Conservation (phyloP, 257 asterid species). For the Nicotiana noctiflora region DNA sequence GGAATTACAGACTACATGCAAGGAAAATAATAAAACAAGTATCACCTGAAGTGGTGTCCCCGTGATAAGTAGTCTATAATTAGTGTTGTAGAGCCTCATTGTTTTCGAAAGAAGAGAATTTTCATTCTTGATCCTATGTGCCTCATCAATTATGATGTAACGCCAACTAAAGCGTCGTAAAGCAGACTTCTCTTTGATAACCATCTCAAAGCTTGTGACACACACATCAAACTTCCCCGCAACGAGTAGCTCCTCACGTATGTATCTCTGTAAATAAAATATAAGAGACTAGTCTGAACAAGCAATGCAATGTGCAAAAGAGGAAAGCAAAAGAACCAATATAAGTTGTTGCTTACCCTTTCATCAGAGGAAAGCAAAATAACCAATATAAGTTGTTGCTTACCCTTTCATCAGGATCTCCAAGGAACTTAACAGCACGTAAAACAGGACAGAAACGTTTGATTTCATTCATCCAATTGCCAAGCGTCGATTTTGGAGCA, state of each 20-base stretch:
- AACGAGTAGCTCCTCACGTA: slow-evolving; percentile 89
- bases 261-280: slow-evolving; percentile 49
- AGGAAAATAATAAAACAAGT: neutral
- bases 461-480: slow-evolving; percentile 99
- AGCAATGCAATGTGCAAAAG: slow-evolving; percentile 2
- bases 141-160: slow-evolving; percentile 93
- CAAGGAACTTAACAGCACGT: slow-evolving; percentile 94
- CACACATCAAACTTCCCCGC: slow-evolving; percentile 98
- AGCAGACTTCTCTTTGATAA: slow-evolving; percentile 79
- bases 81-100: slow-evolving; percentile 84
- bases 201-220: slow-evolving; percentile 99
- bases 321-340: neutral
- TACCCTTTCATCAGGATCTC: slow-evolving; percentile 98
- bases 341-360: slow-evolving; percentile 46
- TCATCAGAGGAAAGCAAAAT: neutral
- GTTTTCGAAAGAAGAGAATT: slow-evolving; percentile 95
- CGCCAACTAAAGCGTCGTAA: slow-evolving; percentile 98
- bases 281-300: neutral
- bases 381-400: slow-evolving; percentile 14
- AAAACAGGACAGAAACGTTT: slow-evolving; percentile 84
- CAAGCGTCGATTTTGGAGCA: slow-evolving; percentile 98
- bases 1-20: neutral
- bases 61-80: slow-evolving; percentile 90
- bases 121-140: slow-evolving; percentile 96
- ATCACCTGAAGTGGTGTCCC: slow-evolving; percentile 98